Conservation (phyloP, 257 asterid species). For the Capsicum chinense region DNA sequence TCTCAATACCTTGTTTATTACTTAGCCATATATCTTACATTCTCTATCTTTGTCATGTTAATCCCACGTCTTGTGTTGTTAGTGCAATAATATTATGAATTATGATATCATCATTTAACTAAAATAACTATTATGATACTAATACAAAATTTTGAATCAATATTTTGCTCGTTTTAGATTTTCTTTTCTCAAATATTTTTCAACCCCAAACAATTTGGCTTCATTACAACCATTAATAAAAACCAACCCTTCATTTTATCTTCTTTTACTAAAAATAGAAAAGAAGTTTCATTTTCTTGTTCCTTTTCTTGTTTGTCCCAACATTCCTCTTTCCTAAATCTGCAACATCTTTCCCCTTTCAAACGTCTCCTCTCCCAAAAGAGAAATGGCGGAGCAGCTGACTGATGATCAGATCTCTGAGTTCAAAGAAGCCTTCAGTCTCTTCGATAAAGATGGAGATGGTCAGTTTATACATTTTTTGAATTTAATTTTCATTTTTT, state of each 20-base stretch:
- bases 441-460: constrained; percentile 25
- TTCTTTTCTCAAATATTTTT: not conserved
- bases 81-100: not conserved
- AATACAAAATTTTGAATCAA: not conserved
- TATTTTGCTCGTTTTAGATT: not conserved
- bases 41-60: not conserved
- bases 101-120: not conserved
- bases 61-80: no score
- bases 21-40: not conserved
- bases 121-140: not conserved
- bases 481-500: not conserved
- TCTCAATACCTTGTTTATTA: not conserved
- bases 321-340: not conserved
- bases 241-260: not conserved
- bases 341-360: not conserved
- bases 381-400: constrained; percentile 27
- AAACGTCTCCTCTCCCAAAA: not conserved
- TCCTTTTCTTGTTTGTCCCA: not conserved
- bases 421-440: constrained; percentile 27
- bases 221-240: constrained; percentile 12
- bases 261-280: not conserved
- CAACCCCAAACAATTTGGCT: not conserved
- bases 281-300: not conserved
- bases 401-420: constrained; percentile 30
- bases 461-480: not conserved